phyloP scores from a whole-genome alignment of 441 rosid genomes.

The Croton laevigatus region DNA sequence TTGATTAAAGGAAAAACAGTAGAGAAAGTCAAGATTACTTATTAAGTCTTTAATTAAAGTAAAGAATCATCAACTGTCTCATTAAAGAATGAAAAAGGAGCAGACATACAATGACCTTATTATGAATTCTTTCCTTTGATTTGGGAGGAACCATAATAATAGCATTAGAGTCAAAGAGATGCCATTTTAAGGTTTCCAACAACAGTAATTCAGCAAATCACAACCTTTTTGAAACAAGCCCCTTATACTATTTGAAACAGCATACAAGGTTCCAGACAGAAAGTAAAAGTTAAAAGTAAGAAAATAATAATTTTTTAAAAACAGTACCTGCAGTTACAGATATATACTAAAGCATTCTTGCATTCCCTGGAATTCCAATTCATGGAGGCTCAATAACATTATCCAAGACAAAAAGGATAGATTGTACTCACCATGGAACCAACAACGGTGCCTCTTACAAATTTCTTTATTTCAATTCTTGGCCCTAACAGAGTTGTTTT shows the following conservation, averaged over 20 bases:
- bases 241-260: constrained; percentile 14
- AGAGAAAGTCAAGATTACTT: background rate
- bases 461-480: constrained; percentile 48
- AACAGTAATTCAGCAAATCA: constrained; percentile 7
- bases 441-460: constrained; percentile 22
- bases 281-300: background rate
- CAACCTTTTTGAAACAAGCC: constrained; percentile 10
- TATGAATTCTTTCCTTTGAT: constrained; percentile 6
- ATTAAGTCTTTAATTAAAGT: background rate
- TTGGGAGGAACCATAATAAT: background rate
- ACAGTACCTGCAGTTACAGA: constrained; percentile 12
- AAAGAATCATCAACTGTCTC: background rate
- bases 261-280: constrained; percentile 8
- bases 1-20: background rate
- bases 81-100: background rate
- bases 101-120: background rate
- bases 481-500: constrained; percentile 72
- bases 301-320: background rate
- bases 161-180: constrained; percentile 7
- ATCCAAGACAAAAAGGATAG: constrained; percentile 27
- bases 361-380: constrained; percentile 20
- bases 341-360: constrained; percentile 19
- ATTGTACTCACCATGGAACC: constrained; percentile 12
- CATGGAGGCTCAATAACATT: constrained; percentile 22
- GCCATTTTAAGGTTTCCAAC: constrained; percentile 13